Conservation (phyloP, 805 yeast genomes). For the Lachancea kluyveri region DNA sequence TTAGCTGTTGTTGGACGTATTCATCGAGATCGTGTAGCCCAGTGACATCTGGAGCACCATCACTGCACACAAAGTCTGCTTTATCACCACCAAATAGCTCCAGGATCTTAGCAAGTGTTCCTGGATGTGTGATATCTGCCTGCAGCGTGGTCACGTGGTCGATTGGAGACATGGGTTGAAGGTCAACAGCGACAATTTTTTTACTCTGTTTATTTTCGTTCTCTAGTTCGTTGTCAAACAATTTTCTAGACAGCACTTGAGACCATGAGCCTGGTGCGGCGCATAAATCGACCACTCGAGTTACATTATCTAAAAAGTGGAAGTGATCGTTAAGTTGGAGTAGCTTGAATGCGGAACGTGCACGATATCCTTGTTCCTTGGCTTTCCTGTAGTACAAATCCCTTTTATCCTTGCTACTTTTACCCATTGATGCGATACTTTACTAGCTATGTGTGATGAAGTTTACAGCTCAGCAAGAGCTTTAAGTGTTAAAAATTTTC, state of each 20-base stretch:
- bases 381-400: constrained; percentile 91
- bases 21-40: constrained; percentile 96
- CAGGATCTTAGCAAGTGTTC: constrained; percentile 68
- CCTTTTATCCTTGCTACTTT: constrained; percentile 89
- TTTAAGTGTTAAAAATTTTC: too few species aligned
- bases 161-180: constrained; percentile 98
- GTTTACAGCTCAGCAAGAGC: too few species aligned
- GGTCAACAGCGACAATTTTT: constrained; percentile 86
- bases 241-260: constrained; percentile 76
- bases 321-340: constrained; percentile 89
- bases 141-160: constrained; percentile 83
- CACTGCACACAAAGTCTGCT: constrained; percentile 94
- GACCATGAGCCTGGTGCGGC: constrained; percentile 99
- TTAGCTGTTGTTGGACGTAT: constrained; percentile 91
- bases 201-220: constrained; percentile 25
- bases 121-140: constrained; percentile 97
- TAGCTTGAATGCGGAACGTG: constrained; percentile 91
- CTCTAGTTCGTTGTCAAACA: constrained; percentile 38
- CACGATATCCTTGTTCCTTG: constrained; percentile 97
- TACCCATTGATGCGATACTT: too few species aligned
- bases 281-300: constrained; percentile 89
- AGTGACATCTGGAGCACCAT: constrained; percentile 98
- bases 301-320: constrained; percentile 64
- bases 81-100: constrained; percentile 83
- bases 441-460: too few species aligned